Evolutionary conservation across 139 green algal genomes (phyloP).

Genomic region (Coelastrella sp.): DNA sequence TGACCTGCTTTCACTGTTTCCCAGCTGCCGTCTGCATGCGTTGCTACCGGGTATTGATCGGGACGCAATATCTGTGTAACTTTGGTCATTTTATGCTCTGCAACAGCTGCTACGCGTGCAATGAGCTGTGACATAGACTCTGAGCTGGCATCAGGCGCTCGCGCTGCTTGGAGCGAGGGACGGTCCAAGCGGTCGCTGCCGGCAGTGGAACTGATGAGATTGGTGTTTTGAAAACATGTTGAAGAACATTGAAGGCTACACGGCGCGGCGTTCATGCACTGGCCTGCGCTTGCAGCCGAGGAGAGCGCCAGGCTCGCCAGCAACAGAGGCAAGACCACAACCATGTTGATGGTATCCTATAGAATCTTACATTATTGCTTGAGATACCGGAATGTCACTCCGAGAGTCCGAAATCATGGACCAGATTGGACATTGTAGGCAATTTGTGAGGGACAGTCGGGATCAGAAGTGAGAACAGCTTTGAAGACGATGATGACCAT

Average conservation of each 20-base stretch:
- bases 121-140: background rate
- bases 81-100: background rate
- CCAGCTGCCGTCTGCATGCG: slow-evolving; percentile 6
- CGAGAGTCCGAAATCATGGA: too few species aligned
- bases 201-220: background rate
- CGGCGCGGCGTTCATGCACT: background rate
- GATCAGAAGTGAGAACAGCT: too few species aligned
- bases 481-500: too few species aligned
- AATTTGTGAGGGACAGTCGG: too few species aligned
- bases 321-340: background rate
- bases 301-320: too few species aligned
- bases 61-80: background rate
- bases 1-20: background rate
- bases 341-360: too few species aligned
- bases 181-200: background rate
- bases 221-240: too few species aligned
- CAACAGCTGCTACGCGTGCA: background rate
- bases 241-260: background rate
- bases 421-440: too few species aligned
- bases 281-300: slow-evolving; percentile 4
- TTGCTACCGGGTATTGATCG: background rate
- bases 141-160: background rate
- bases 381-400: too few species aligned
- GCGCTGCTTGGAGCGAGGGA: background rate
- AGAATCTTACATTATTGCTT: too few species aligned